Evolutionary conservation across 129 eudicot species (phyloP).

Genomic region (Helichrysum umbraculigerum): DNA sequence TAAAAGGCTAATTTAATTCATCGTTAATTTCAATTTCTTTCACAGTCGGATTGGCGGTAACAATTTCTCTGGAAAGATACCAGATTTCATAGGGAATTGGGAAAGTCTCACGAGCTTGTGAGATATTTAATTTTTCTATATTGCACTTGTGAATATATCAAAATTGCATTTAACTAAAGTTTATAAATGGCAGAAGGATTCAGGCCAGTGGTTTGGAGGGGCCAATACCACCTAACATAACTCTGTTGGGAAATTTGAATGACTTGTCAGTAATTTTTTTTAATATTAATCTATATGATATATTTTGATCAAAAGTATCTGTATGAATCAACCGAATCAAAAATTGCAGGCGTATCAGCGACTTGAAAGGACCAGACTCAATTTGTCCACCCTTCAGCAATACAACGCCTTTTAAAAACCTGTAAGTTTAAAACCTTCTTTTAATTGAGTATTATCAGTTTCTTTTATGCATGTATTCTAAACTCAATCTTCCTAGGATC

Average conservation of each 20-base stretch:
- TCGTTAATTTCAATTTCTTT: neutral
- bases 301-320: constrained; percentile 25
- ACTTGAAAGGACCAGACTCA: constrained; percentile 51
- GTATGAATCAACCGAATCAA: constrained; percentile 3
- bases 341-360: constrained; percentile 69
- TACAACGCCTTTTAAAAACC: constrained; percentile 14
- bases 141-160: neutral
- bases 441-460: neutral
- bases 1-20: neutral
- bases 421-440: constrained; percentile 43
- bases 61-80: constrained; percentile 64
- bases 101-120: constrained; percentile 45
- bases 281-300: neutral
- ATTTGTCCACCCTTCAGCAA: constrained; percentile 46
- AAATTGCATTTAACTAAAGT: constrained; percentile 37
- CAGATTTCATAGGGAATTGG: constrained; percentile 64
- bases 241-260: constrained; percentile 43
- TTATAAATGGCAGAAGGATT: constrained; percentile 57
- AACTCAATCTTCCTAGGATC: constrained; percentile 47
- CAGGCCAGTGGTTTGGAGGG: constrained; percentile 78
- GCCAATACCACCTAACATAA: constrained; percentile 67
- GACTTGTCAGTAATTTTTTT: constrained; percentile 55
- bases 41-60: constrained; percentile 64
- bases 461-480: neutral
- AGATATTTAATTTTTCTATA: constrained; percentile 25